Conservation (phyloP, 371 early-diverging fungal species). For the Actinomortierella wolfii region DNA sequence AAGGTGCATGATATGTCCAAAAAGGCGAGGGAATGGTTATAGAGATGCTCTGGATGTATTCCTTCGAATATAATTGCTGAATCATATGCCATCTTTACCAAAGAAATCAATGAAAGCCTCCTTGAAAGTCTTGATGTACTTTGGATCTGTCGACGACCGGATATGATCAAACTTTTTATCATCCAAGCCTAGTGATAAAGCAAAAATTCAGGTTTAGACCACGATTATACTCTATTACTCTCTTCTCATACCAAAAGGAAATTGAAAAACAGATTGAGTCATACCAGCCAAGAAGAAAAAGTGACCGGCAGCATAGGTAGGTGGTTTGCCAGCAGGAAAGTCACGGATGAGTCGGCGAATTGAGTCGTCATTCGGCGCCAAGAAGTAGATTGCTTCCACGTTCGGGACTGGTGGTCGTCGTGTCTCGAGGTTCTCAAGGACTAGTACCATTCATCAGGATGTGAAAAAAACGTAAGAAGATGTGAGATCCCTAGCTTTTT, state of each 20-base stretch:
- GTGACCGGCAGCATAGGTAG: conserved; percentile 43
- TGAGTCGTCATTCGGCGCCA: conserved; percentile 83
- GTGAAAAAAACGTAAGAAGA: neutral
- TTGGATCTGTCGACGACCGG: conserved; percentile 59
- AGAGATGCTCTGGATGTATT: conserved; percentile 61
- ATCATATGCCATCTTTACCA: conserved; percentile 41
- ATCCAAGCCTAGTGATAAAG: conserved; percentile 45
- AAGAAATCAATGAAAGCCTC: conserved; percentile 84
- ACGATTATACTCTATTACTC: neutral
- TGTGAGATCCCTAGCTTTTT: neutral
- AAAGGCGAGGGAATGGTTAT: conserved; percentile 75
- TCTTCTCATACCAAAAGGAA: neutral
- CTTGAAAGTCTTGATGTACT: conserved; percentile 71
- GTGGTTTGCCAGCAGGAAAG: conserved; percentile 25
- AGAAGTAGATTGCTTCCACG: conserved; percentile 90
- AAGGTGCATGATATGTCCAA: conserved; percentile 52
- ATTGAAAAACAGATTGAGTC: neutral
- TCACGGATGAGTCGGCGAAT: conserved; percentile 55
- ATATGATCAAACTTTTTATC: conserved; percentile 65
- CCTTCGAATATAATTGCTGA: no score
- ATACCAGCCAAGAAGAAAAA: conserved; percentile 43
- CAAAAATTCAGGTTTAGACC: neutral
- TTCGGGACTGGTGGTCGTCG: conserved; percentile 82
- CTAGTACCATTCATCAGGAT: conserved; percentile 11
- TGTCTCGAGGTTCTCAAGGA: conserved; percentile 79